A percentile compares a stretch with the other conserved stretches of the same genome.
These are phyloP conservation scores for Triticum turgidum DNA, from an alignment of 176 grass and related monocot species.

Conservation along the genomic window DNA sequence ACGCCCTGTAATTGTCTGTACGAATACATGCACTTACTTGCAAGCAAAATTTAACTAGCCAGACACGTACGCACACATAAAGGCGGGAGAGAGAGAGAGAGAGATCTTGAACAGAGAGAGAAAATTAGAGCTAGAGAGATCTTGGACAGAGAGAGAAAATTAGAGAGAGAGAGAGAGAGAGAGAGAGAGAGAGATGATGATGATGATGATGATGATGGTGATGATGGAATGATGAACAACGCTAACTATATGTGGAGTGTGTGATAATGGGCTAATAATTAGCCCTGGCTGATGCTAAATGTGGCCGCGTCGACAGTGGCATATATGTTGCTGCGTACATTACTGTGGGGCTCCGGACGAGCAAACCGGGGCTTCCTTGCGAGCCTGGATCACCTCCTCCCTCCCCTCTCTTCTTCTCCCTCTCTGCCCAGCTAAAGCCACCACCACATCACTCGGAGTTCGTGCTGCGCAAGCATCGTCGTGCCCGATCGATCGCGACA, in stretches of 20 bases:
- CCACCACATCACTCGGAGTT: background rate
- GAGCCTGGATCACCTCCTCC: constrained; percentile 44
- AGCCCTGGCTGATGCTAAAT: background rate
- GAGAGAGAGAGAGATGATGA: background rate
- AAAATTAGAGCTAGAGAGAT: background rate
- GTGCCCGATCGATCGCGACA: constrained; percentile 34
- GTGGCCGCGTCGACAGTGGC: background rate
- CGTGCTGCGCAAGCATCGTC: constrained; percentile 44
- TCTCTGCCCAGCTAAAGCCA: background rate
- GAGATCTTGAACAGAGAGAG: too few relatives aligned
- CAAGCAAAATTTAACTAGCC: constrained; percentile 16
- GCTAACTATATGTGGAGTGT: background rate
- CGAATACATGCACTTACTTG: constrained; percentile 11
- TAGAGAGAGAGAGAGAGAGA: background rate
- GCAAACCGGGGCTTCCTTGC: constrained; percentile 40
- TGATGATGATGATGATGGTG: background rate
- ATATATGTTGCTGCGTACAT: constrained; percentile 25
- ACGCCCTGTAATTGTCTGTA: background rate
- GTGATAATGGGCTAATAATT: background rate
- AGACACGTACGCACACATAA: background rate
- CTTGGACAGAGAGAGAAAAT: too few relatives aligned
- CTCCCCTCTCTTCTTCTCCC: background rate
- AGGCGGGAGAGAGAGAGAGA: too few relatives aligned
- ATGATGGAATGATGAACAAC: background rate
- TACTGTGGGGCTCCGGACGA: background rate